Conservation (phyloP, 768 basidiomycete genomes). For the Gloeophyllum trabeum region DNA sequence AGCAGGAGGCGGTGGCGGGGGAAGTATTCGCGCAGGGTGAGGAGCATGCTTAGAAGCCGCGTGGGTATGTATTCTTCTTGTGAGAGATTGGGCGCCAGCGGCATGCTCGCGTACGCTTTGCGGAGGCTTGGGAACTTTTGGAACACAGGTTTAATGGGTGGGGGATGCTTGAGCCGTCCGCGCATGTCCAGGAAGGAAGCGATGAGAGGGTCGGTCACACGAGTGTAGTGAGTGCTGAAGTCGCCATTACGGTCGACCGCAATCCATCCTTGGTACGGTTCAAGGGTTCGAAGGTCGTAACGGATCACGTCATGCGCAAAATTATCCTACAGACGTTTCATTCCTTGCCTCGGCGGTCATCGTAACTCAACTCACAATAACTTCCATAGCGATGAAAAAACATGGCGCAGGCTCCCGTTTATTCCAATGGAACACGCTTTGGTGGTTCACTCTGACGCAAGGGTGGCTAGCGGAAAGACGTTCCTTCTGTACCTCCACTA, state of each 20-base stretch:
- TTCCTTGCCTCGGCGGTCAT: not conserved
- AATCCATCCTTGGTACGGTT: constrained; percentile 79
- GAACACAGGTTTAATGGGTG: constrained; percentile 45
- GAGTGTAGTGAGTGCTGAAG: constrained; percentile 74
- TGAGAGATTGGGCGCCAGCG: constrained; percentile 87
- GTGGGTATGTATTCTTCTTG: constrained; percentile 88
- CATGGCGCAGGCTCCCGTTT: constrained; percentile 70
- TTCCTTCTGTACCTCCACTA: constrained; percentile 62
- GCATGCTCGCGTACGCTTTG: constrained; percentile 54
- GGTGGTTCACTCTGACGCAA: constrained; percentile 57
- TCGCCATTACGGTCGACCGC: constrained; percentile 72
- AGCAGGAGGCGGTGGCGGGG: constrained; percentile 91
- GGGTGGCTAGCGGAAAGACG: constrained; percentile 54
- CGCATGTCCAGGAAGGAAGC: constrained; percentile 66
- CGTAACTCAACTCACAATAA: constrained; percentile 52
- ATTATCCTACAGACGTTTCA: constrained; percentile 55
- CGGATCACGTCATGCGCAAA: constrained; percentile 94
- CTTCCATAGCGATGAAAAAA: constrained; percentile 91
- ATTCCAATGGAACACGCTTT: constrained; percentile 83
- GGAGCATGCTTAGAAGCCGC: constrained; percentile 74
- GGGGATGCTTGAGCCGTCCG: constrained; percentile 40
- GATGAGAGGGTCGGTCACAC: constrained; percentile 79
- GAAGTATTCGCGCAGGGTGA: constrained; percentile 71
- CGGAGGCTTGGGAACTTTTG: constrained; percentile 46
- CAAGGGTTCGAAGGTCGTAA: constrained; percentile 69